Evolutionary conservation across 176 grass and related monocot species (phyloP), one percentile per base, ranked within the genome.

Genomic region (Musa acuminata): DNA sequence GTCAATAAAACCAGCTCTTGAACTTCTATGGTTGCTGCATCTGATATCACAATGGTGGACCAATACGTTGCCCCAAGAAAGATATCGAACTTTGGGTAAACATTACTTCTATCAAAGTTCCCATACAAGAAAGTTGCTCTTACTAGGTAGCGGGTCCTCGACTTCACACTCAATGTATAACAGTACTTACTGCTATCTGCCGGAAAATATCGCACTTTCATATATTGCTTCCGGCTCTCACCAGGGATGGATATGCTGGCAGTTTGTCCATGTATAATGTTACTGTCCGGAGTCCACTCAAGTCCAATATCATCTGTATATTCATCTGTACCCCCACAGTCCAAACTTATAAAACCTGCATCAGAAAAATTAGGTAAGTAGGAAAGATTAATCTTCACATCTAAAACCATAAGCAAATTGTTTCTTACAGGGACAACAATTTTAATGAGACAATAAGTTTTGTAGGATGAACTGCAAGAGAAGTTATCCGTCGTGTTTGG

Each of bases 101-200:
- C 84, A 35, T 89, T 99, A 50, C 84, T 91, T 73, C 85, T 80
- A 75, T 99, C 90, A 25, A 99, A 99, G 71, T 99, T 94, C 3
- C 95, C 91, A 16, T 99, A 91, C 55, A 94, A 80, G 82, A 99
- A 99, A 11, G 80, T 91, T 22, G 95, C 95, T 72, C 95, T 87
- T 63, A 91, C 87, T 17, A 96, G 89, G 82, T 97, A 93, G 24
- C 94, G 83, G 13, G 88, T 85, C 35, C 90, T 73, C 64, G 72
- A 87, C 63, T 82, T 84, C 70, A 97, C 87, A 71, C 84, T 90
- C 75, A 97, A 78, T 55, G 85, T 93, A 67, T 97, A 97, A 77
- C 94, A 97, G 67, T 97, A 91, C 82, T 93, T 93, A 3, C 72
- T 77, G 77, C 49, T 82, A 48, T 97, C 86, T 0, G 87, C 78